Percentiles rank a stretch among this genome's conserved stretches.
These are phyloP conservation scores for Sporobolomyces pararoseus DNA, from an alignment of 768 basidiomycete species.

Conservation along the genomic window DNA sequence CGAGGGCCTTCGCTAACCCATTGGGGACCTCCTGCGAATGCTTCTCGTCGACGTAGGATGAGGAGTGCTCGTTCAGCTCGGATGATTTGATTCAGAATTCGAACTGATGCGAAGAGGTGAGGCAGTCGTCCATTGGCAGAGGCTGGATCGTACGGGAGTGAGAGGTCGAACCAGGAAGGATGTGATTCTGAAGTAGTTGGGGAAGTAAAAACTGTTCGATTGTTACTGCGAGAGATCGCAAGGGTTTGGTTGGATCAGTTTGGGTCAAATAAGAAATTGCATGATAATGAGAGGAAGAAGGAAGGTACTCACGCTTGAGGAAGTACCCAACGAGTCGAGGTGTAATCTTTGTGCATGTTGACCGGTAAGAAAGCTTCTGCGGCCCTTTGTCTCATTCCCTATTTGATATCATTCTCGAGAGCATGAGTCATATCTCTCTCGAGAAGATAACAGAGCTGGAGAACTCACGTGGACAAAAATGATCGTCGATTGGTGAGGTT, in stretches of 20 bases:
- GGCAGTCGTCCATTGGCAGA: constrained; percentile 6
- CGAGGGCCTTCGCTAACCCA: constrained; percentile 3
- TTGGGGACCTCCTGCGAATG: background rate
- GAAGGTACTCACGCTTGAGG: constrained; percentile 25
- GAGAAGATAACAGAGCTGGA: no score
- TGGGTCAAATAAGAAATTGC: no score
- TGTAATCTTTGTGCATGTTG: constrained; percentile 12
- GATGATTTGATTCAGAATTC: constrained; percentile 12
- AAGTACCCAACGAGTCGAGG: constrained; percentile 27
- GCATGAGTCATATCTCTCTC: no score
- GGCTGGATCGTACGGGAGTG: background rate
- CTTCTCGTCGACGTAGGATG: background rate
- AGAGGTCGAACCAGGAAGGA: constrained; percentile 15
- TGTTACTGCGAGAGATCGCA: background rate
- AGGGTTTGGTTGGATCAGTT: no score
- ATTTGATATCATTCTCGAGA: no score
- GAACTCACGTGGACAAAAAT: constrained; percentile 30
- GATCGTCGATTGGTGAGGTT: constrained; percentile 30
- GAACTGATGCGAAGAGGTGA: constrained; percentile 13
- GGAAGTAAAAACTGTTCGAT: background rate
- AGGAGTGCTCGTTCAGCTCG: constrained; percentile 14
- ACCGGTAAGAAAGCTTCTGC: constrained; percentile 14
- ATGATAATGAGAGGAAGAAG: background rate
- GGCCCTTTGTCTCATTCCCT: constrained; percentile 21
- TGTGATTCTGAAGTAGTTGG: background rate